Evolutionary conservation across 208 protist genomes (phyloP).

Genomic region (Crithidia expoeki): DNA sequence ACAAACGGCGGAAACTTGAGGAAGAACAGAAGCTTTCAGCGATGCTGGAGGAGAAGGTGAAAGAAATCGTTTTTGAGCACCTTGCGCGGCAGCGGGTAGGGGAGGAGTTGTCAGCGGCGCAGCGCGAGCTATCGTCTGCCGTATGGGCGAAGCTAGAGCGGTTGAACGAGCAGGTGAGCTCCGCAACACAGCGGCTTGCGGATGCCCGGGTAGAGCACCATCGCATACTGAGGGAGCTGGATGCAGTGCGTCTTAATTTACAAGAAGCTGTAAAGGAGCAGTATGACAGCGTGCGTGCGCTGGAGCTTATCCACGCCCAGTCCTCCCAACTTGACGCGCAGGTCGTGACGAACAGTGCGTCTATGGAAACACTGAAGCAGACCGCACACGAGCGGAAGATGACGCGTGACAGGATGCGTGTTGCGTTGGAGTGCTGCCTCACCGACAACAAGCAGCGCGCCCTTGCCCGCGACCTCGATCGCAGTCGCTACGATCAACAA

Average conservation of each 20-base stretch:
- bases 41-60: constrained; percentile 40
- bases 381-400: constrained; percentile 17
- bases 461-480: constrained; percentile 25
- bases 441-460: constrained; percentile 21
- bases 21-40: constrained; percentile 29
- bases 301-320: constrained; percentile 47
- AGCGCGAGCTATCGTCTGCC: constrained; percentile 35
- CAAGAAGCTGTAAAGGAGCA: constrained; percentile 49
- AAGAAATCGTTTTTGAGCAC: constrained; percentile 39
- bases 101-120: constrained; percentile 45
- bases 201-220: constrained; percentile 39
- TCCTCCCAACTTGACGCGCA: constrained; percentile 37
- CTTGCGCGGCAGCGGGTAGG: constrained; percentile 42
- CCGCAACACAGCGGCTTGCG: constrained; percentile 24
- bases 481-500: constrained; percentile 30
- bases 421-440: constrained; percentile 13
- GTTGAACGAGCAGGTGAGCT: constrained; percentile 29
- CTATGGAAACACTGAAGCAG: constrained; percentile 34
- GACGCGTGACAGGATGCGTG: constrained; percentile 20
- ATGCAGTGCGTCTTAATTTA: constrained; percentile 36
- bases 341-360: constrained; percentile 42
- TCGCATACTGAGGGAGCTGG: constrained; percentile 39
- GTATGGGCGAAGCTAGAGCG: constrained; percentile 45
- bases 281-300: constrained; percentile 39
- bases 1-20: constrained; percentile 23